Base-by-base conservation (phyloP, 1,139 yeast species). In the Pichia sp. region DNA sequence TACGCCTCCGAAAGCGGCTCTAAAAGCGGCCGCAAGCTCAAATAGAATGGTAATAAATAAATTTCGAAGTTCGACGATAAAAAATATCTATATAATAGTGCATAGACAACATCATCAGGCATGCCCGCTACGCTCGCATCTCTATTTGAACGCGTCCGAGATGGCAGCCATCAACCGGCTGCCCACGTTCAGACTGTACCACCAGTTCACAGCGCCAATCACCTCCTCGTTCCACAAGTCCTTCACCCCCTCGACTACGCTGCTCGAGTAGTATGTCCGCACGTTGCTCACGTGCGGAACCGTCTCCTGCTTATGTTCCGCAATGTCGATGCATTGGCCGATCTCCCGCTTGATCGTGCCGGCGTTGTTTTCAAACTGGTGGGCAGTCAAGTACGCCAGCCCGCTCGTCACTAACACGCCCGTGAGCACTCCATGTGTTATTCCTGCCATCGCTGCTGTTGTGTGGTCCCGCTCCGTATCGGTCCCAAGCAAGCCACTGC, bases 181-280 rank as follows among this genome's bases (percentile, higher is more conserved):
- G 16, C 61, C 56, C 17, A 65, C 47, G 46, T 63, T 56, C 38
- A 67, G 52, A 14, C 62, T 58, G 46, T 67, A 67, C 38, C 82
- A 61, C 84, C 89, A 85, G 62, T 84, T 84, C 30, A 84, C 90
- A 61, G 80, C 78, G 50, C 74, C 76, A 60, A 85, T 77, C 52
- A 89, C 79, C 67, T 87, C 95, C 53, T 81, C 84, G 65, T 89
- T 86, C 96, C 96, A 89, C 49, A 88, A 76, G 65, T 89, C 96
- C 63, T 85, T 87, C 59, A 80, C 75, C 0, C 92, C 84, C 68
- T 89, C 93, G 10, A 65, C 64, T 46, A 82, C 64, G 43, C 75
- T 71, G 44, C 77, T 75, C 46, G 82, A 75, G 44, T 71, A 66
- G 56, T 77, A 79, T 27, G 75, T 71, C 30, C 76, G 63, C 17